Evolutionary conservation across 306 rosid species (phyloP).

Genomic region (Oemleria cerasiformis): DNA sequence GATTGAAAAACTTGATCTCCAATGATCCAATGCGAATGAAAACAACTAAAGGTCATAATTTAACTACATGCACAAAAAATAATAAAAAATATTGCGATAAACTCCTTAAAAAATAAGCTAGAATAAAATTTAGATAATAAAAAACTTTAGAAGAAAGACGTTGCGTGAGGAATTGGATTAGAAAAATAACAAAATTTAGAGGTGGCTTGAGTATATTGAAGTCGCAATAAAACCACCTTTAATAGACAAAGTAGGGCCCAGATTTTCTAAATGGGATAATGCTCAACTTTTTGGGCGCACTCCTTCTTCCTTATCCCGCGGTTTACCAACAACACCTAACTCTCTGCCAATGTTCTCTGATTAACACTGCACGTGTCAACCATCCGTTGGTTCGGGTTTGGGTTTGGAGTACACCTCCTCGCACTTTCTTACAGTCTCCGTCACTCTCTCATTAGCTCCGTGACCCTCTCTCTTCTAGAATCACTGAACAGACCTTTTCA

Average conservation of each 20-base stretch:
- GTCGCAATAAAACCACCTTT: no score
- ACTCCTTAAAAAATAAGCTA: no score
- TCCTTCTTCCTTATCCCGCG: conserved; percentile 25
- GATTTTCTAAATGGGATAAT: conserved; percentile 21
- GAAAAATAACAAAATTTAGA: no score
- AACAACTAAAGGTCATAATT: no score
- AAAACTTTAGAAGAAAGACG: no score
- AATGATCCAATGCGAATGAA: no score
- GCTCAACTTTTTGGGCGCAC: conserved; percentile 11
- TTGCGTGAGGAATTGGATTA: no score
- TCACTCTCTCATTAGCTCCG: background rate
- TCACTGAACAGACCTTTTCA: background rate
- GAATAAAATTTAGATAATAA: no score
- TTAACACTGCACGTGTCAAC: conserved; percentile 37
- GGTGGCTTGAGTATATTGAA: no score
- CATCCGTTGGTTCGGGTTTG: conserved; percentile 30
- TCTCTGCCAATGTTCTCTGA: conserved; percentile 17
- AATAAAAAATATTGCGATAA: no score
- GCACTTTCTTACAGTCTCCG: conserved; percentile 23
- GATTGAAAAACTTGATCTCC: no score
- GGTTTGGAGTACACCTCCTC: conserved; percentile 40
- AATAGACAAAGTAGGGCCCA: conserved; percentile 13
- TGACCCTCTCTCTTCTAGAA: background rate
- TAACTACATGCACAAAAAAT: no score
- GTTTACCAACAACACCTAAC: conserved; percentile 22